phyloP scores from a whole-genome alignment of 176 grass and related monocot species.

The Phyllostachys edulis region DNA sequence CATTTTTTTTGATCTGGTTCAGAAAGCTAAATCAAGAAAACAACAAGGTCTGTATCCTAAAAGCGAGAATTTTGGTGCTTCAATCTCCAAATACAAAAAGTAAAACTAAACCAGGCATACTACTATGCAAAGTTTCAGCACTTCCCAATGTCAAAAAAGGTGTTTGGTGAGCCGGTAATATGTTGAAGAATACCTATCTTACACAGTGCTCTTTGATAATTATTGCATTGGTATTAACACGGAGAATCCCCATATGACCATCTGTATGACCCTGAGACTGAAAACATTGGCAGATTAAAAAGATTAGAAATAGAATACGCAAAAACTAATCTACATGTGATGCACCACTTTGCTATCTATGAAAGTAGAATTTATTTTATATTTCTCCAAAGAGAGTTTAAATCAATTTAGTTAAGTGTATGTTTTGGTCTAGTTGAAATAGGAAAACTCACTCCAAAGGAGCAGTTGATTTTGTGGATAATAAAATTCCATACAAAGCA shows the following conservation, averaged over 20 bases:
- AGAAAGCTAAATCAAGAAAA: neutral
- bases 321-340: neutral
- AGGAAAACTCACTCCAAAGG: neutral
- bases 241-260: conserved; percentile 85
- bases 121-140: neutral
- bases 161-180: neutral
- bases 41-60: neutral
- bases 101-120: neutral
- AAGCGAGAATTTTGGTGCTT: neutral
- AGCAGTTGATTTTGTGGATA: neutral
- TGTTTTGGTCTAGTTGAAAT: neutral
- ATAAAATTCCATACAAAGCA: neutral
- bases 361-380: neutral
- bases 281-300: no score
- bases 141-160: neutral
- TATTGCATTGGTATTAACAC: conserved; percentile 71
- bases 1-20: neutral
- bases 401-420: no score
- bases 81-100: neutral
- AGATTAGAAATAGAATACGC: conserved; percentile 17
- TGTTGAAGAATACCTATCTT: conserved; percentile 63
- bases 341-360: neutral
- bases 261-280: conserved; percentile 40
- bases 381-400: neutral
- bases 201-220: conserved; percentile 97